Percentiles rank a stretch among this genome's conserved stretches.
Evolutionary conservation across 139 green algal species (phyloP).

Genomic region (Diplosphaera chodatii): DNA sequence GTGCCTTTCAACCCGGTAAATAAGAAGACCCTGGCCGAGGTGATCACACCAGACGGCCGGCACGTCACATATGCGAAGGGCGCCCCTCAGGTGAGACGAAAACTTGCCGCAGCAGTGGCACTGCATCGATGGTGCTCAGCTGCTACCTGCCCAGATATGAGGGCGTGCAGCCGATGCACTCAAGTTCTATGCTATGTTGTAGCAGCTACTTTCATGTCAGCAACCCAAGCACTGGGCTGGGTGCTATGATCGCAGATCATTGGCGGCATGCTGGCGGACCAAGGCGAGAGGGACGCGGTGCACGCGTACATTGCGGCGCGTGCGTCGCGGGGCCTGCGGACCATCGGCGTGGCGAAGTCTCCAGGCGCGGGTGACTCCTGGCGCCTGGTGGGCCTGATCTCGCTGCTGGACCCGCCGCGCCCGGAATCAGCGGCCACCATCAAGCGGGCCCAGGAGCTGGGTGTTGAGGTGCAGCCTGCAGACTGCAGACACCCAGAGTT

Average conservation of each 20-base stretch:
- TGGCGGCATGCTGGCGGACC: slow-evolving; percentile 15
- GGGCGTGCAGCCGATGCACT: too few relatives aligned
- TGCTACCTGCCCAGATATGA: too few relatives aligned
- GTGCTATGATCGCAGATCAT: slow-evolving; percentile 23
- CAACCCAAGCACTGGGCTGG: too few relatives aligned
- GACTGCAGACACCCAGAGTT: too few relatives aligned
- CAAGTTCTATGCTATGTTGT: too few relatives aligned
- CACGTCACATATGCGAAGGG: slow-evolving; percentile 23
- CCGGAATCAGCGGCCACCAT: slow-evolving; percentile 36
- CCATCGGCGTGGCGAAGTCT: slow-evolving; percentile 26
- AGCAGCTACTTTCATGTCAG: too few relatives aligned
- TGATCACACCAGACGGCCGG: slow-evolving; percentile 1
- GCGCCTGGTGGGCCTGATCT: slow-evolving; percentile 57
- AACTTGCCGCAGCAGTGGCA: too few relatives aligned
- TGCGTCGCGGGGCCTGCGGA: slow-evolving; percentile 22
- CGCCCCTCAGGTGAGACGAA: slow-evolving; percentile 22
- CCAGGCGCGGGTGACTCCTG: slow-evolving; percentile 17
- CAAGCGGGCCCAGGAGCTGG: slow-evolving; percentile 14
- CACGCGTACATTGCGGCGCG: slow-evolving; percentile 29
- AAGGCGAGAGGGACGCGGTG: not conserved
- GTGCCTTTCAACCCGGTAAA: slow-evolving; percentile 43
- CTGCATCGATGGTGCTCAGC: too few relatives aligned
- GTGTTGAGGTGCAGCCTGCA: slow-evolving; percentile 31
- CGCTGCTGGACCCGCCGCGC: slow-evolving; percentile 74
- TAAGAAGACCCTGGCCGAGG: slow-evolving; percentile 32